Conservation (phyloP, 164 flowering plant species). For the Taxillus chinensis region DNA sequence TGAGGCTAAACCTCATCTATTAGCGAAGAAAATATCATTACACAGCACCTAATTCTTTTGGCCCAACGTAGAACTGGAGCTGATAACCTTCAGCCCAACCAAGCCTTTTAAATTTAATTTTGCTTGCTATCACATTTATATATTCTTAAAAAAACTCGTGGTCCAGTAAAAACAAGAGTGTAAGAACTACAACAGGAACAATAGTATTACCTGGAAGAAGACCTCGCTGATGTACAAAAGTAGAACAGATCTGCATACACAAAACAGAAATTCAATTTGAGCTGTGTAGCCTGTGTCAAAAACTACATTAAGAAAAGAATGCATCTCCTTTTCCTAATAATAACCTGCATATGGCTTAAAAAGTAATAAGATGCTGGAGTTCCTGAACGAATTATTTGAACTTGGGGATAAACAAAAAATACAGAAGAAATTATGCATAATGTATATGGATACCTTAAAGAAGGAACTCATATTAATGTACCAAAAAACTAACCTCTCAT, state of each 20-base stretch:
- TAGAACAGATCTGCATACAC: conserved; percentile 54
- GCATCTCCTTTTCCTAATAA: too few species aligned
- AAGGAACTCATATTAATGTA: neutral
- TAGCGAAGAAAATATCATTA: neutral
- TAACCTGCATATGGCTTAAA: too few species aligned
- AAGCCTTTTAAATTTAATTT: neutral
- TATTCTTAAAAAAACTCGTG: neutral
- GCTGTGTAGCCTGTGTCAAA: too few species aligned
- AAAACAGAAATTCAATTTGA: conserved; percentile 6
- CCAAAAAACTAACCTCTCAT: conserved; percentile 36
- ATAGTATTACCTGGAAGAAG: conserved; percentile 48
- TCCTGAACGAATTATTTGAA: neutral
- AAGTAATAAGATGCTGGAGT: neutral
- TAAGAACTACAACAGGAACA: conserved; percentile 12
- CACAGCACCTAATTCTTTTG: neutral
- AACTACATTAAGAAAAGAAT: too few species aligned
- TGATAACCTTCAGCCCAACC: neutral
- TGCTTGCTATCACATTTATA: neutral
- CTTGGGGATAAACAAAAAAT: neutral
- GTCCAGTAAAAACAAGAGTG: conserved; percentile 2
- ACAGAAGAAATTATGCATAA: neutral
- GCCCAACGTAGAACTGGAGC: neutral
- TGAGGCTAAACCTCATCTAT: too few species aligned
- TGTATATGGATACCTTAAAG: neutral
- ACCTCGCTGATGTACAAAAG: conserved; percentile 70